Base-by-base conservation (phyloP, 129 eudicot genomes). In the Flaveria ramosissima region DNA sequence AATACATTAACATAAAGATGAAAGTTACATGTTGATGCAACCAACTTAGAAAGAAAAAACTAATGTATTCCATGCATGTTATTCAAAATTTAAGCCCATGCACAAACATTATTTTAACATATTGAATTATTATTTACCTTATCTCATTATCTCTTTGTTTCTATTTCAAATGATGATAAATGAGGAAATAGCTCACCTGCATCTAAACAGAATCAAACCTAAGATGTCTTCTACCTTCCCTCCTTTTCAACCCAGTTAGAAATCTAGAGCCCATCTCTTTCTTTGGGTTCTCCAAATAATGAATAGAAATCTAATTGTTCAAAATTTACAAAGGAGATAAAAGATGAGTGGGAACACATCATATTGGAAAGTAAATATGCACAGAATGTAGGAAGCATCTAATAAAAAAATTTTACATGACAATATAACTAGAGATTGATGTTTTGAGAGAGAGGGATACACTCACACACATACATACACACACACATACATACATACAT, bases 211-310 rank as follows among this genome's bases (percentile, higher is more conserved):
- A 81, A 63, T 84, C 88, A 23, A 92, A 73, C 80, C 26, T 90
- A 47, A 72, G 27, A 79, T 81, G 84, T 78, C 78, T 83, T 83
- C 77, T 87, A 45, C 83, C 92, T 83, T 70, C 84, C 84, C 85
- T 89, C 50, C 53, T 85, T 78, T 94, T 94, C 71, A 94, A 78
- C 65, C 93, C 87, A 17, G 89, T 57, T 13, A 94, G 81, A 84
- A 94, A 85, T 80, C 80, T 82, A 48, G 98, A 81, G 74, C 85
- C 84, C 79, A 85, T 89, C 17, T 89, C 98, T 74, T 83, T 89
- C 89, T 81, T 89, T 46, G 77, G 81, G 73, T 59, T 86, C 66
- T 85, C 96, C 72, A 73, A 71, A 52, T 83, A 27, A 77, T 85
- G 83, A 36, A 86, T 85, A 10, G 89, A 80, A 77, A 91, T 64